Evolutionary conservation across 805 yeast species (phyloP).

Genomic region (Candida verbasci): DNA sequence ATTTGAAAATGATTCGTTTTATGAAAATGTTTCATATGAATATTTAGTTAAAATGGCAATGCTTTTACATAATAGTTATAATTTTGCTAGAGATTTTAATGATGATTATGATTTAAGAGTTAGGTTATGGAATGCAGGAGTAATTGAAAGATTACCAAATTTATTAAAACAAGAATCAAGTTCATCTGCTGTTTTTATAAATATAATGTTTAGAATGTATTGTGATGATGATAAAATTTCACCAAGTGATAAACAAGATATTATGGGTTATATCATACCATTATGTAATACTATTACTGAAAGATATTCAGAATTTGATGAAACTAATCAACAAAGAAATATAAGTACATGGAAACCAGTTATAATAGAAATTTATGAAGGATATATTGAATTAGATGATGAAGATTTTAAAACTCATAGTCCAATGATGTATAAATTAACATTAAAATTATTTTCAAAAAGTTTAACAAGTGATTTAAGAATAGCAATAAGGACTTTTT

Average conservation of each 20-base stretch:
- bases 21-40: conserved; percentile 61
- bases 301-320: conserved; percentile 70
- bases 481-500: conserved; percentile 54
- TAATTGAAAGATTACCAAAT: conserved; percentile 89
- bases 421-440: conserved; percentile 56
- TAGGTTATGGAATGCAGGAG: conserved; percentile 87
- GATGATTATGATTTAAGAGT: conserved; percentile 83
- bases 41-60: conserved; percentile 57
- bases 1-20: conserved; percentile 66
- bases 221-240: conserved; percentile 55
- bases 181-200: conserved; percentile 81
- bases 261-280: conserved; percentile 53
- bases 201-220: conserved; percentile 74
- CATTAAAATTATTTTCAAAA: conserved; percentile 57
- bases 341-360: conserved; percentile 89
- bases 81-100: conserved; percentile 83
- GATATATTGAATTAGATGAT: conserved; percentile 72
- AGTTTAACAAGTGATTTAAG: conserved; percentile 60
- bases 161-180: conserved; percentile 87
- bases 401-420: conserved; percentile 60
- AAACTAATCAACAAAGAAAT: conserved; percentile 72
- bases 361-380: conserved; percentile 80
- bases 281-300: conserved; percentile 68
- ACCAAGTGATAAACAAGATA: conserved; percentile 42
- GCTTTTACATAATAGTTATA: conserved; percentile 64